These are phyloP conservation scores for Candida palmyrensis DNA, from an alignment of 805 yeast genomes.

Conservation along the genomic window DNA sequence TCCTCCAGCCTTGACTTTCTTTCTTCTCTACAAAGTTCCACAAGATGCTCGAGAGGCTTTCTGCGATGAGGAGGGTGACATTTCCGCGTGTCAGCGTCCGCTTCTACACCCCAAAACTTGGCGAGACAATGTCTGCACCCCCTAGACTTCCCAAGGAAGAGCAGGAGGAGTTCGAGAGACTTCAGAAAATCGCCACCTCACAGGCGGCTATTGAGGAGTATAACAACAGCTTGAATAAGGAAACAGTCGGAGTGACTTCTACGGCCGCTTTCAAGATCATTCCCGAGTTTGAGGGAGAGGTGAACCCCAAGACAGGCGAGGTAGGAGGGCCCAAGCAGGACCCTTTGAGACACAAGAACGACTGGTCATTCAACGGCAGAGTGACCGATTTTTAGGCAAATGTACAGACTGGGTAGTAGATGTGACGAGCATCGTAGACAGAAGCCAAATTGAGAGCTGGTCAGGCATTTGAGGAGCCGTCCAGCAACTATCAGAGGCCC, in stretches of 20 bases:
- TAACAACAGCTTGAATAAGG: constrained; percentile 41
- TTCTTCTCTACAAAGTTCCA: too few species aligned
- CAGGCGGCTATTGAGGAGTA: constrained; percentile 76
- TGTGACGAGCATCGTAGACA: too few species aligned
- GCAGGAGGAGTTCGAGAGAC: constrained; percentile 86
- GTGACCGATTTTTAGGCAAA: constrained; percentile 76
- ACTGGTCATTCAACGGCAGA: constrained; percentile 93
- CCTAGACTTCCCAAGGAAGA: constrained; percentile 74
- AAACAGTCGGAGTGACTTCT: constrained; percentile 21
- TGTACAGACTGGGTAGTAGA: not conserved
- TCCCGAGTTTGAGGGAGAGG: constrained; percentile 94
- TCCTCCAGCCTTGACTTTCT: too few species aligned
- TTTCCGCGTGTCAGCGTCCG: too few species aligned
- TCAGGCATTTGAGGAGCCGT: too few species aligned
- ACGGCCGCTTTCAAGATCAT: constrained; percentile 52
- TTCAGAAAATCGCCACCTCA: constrained; percentile 75
- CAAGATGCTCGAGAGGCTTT: too few species aligned
- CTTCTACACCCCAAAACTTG: constrained; percentile 2
- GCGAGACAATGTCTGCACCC: constrained; percentile 33
- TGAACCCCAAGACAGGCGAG: constrained; percentile 92
- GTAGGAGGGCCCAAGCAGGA: constrained; percentile 97
- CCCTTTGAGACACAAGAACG: constrained; percentile 78
- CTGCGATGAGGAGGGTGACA: too few species aligned
- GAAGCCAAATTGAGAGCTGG: too few species aligned
- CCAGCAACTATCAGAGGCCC: too few species aligned